Evolutionary conservation across 768 basidiomycete species (phyloP).

Genomic region (Rhizopogon salebrosus): DNA sequence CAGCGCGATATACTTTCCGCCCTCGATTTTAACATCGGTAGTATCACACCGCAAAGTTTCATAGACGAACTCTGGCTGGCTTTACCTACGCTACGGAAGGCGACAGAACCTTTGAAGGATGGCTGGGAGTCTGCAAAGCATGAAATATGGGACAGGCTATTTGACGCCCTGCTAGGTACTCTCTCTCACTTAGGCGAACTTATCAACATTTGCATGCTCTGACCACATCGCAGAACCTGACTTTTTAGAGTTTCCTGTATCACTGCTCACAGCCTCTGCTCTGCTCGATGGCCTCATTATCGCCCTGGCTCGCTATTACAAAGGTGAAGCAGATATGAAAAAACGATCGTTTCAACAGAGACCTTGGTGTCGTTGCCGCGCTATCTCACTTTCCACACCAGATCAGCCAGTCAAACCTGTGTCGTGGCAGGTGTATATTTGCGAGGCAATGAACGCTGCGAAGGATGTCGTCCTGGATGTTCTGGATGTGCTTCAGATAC

Average conservation of each 20-base stretch:
- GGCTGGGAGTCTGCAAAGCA: conserved; percentile 44
- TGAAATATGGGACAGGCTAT: conserved; percentile 48
- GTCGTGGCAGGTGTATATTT: conserved; percentile 7
- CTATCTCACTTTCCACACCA: background rate
- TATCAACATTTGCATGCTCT: background rate
- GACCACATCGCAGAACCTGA: conserved; percentile 39
- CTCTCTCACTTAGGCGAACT: background rate
- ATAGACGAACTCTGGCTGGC: conserved; percentile 57
- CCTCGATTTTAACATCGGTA: conserved; percentile 44
- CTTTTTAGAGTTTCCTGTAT: conserved; percentile 46
- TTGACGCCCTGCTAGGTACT: conserved; percentile 35
- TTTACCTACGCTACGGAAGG: conserved; percentile 43
- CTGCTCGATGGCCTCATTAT: conserved; percentile 41
- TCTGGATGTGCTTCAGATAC: conserved; percentile 19
- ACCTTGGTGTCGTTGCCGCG: background rate
- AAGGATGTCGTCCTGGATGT: conserved; percentile 19
- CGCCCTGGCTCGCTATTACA: conserved; percentile 33
- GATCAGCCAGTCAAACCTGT: conserved; percentile 1
- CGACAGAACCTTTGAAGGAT: conserved; percentile 27
- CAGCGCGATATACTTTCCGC: conserved; percentile 52
- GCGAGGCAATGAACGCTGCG: conserved; percentile 7
- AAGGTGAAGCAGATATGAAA: conserved; percentile 21
- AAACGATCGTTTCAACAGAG: background rate
- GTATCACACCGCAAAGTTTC: conserved; percentile 45
- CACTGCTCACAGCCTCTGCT: conserved; percentile 48